phyloP scores from a whole-genome alignment of 805 yeast genomes.

The Ogataea thermomethanolica region DNA sequence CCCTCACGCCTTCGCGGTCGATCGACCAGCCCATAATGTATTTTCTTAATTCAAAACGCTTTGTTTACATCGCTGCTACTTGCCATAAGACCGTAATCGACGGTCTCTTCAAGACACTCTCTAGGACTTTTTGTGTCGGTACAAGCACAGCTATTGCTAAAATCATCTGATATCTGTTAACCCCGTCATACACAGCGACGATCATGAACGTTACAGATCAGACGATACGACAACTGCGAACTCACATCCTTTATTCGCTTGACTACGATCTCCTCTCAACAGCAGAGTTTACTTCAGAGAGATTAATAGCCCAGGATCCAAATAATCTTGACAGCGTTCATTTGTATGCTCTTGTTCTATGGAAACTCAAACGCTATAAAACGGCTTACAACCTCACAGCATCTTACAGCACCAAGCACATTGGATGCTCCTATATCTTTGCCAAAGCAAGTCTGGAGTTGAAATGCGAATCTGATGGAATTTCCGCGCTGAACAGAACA shows the following conservation, averaged over 20 bases:
- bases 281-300: slow-evolving; percentile 85
- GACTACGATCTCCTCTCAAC: slow-evolving; percentile 67
- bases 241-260: slow-evolving; percentile 62
- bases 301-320: slow-evolving; percentile 63
- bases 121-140: too few relatives aligned
- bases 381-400: slow-evolving; percentile 55
- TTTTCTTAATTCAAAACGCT: slow-evolving; percentile 5
- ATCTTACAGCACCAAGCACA: slow-evolving; percentile 42
- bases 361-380: slow-evolving; percentile 54
- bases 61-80: slow-evolving; percentile 11
- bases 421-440: slow-evolving; percentile 74
- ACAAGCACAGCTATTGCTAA: too few relatives aligned
- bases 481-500: slow-evolving; percentile 43
- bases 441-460: slow-evolving; percentile 63
- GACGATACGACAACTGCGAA: slow-evolving; percentile 41
- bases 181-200: neutral
- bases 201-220: slow-evolving; percentile 24
- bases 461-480: slow-evolving; percentile 58
- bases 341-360: slow-evolving; percentile 65
- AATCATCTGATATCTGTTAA: too few relatives aligned
- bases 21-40: neutral
- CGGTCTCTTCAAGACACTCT: too few relatives aligned
- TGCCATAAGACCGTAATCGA: neutral
- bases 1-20: too few relatives aligned
- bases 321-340: slow-evolving; percentile 58